Percentiles rank a stretch among this genome's conserved stretches.
phyloP scores from a whole-genome alignment of 345 rosid genomes.

The Noccaea bulbosa region DNA sequence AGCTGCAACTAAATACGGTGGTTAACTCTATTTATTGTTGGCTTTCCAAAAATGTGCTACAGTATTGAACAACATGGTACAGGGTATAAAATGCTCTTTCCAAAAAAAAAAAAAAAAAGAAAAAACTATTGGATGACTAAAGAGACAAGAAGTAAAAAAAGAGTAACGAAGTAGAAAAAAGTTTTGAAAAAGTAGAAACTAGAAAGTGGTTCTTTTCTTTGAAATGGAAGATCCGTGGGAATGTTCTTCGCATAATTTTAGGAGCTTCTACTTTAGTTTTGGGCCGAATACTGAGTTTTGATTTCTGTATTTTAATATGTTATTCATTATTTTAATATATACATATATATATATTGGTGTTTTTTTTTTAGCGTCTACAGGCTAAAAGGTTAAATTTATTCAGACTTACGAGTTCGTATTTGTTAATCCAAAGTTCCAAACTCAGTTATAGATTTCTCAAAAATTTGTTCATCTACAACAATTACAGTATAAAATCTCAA shows the following conservation, averaged over 20 bases:
- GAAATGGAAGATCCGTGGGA: slow-evolving; percentile 21
- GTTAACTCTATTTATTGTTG: neutral
- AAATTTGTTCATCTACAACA: neutral
- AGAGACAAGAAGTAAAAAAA: neutral
- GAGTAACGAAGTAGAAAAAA: neutral
- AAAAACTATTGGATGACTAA: neutral
- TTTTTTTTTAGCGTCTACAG: neutral
- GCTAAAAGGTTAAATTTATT: neutral
- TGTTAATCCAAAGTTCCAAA: neutral
- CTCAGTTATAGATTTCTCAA: neutral
- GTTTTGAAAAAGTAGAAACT: neutral
- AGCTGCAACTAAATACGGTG: neutral
- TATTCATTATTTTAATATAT: neutral
- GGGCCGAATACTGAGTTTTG: neutral
- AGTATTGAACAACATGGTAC: neutral
- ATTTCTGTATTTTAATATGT: neutral
- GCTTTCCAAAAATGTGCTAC: neutral
- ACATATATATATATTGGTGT: too few species aligned
- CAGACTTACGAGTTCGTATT: neutral
- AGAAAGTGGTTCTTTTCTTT: slow-evolving; percentile 9
- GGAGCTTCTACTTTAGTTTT: neutral
- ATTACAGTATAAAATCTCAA: too few species aligned
- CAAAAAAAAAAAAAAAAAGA: neutral
- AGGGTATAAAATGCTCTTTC: neutral
- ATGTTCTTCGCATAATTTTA: slow-evolving; percentile 10